These are phyloP conservation scores for Lasiodiplodia hormozganensis DNA, from an alignment of 2,329 filamentous ascomycete genomes.

Conservation along the genomic window DNA sequence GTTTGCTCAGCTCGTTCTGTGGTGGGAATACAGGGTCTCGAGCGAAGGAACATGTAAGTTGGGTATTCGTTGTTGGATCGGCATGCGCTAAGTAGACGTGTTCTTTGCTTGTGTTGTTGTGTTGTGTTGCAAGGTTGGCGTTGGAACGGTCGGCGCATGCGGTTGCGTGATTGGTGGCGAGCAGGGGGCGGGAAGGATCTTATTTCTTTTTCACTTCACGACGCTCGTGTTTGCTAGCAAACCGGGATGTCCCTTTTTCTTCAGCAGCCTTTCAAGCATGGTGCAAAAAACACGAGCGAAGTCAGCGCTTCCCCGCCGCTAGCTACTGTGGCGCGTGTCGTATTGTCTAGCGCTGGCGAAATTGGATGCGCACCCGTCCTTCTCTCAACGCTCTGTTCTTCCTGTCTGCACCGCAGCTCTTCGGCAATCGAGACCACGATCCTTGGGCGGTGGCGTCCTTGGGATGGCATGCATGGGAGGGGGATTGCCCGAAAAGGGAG, in stretches of 20 bases:
- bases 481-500: not conserved
- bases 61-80: not conserved
- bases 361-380: not conserved
- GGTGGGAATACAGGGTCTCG: too few relatives aligned
- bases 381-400: not conserved
- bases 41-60: not conserved
- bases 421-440: conserved; percentile 8
- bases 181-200: not conserved
- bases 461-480: not conserved
- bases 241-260: conserved; percentile 15
- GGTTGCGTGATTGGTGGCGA: not conserved
- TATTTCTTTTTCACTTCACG: not conserved
- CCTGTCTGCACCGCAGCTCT: not conserved
- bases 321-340: conserved; percentile 7
- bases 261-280: not conserved
- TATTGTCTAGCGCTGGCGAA: not conserved
- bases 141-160: not conserved
- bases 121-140: not conserved
- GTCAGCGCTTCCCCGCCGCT: not conserved
- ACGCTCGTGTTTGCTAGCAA: not conserved
- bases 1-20: too few relatives aligned
- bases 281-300: conserved; percentile 14
- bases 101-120: not conserved
- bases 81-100: not conserved
- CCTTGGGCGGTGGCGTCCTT: not conserved